A percentile compares a stretch with the other conserved stretches of the same genome.
Conservation (phyloP, 805 yeast species). For the Cyberlindnera xishuangbannaensis region DNA sequence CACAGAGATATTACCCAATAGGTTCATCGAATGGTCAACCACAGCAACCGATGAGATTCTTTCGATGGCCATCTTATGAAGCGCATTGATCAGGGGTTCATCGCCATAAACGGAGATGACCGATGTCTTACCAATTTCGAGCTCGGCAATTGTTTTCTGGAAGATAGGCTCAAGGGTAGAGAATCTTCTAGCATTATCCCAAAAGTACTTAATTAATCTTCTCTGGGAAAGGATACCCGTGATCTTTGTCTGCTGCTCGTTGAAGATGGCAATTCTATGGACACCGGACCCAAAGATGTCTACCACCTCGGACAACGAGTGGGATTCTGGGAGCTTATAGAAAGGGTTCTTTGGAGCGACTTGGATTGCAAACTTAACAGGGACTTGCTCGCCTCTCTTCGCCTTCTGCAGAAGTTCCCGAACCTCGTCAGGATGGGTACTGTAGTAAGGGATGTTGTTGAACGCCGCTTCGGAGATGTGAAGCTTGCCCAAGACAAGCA, state of each 20-base stretch:
- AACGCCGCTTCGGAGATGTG: slow-evolving; percentile 30
- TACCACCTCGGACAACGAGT: slow-evolving; percentile 66
- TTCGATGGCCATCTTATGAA: slow-evolving; percentile 75
- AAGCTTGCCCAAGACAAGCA: slow-evolving; percentile 75
- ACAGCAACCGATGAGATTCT: slow-evolving; percentile 91
- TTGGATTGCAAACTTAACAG: slow-evolving; percentile 82
- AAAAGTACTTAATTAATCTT: slow-evolving; percentile 72
- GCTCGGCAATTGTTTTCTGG: slow-evolving; percentile 59
- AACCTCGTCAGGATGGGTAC: slow-evolving; percentile 34
- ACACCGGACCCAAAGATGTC: slow-evolving; percentile 93
- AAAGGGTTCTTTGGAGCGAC: slow-evolving; percentile 87
- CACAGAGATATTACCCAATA: slow-evolving; percentile 89
- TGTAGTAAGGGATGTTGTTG: slow-evolving; percentile 21
- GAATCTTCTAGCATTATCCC: slow-evolving; percentile 91
- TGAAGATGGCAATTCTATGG: slow-evolving; percentile 82
- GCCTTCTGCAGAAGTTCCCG: slow-evolving; percentile 50
- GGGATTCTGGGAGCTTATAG: slow-evolving; percentile 65
- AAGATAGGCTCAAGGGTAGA: slow-evolving; percentile 73
- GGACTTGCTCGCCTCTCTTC: slow-evolving; percentile 82
- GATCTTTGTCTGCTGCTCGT: slow-evolving; percentile 45
- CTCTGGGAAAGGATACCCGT: slow-evolving; percentile 90
- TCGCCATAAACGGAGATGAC: slow-evolving; percentile 86
- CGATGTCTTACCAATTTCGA: slow-evolving; percentile 66
- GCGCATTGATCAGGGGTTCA: slow-evolving; percentile 79
- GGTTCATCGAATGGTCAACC: slow-evolving; percentile 66